Evolutionary conservation across 768 basidiomycete species (phyloP), one percentile per base, ranked within the genome.

Genomic region (Coprinopsis strossmayeri): DNA sequence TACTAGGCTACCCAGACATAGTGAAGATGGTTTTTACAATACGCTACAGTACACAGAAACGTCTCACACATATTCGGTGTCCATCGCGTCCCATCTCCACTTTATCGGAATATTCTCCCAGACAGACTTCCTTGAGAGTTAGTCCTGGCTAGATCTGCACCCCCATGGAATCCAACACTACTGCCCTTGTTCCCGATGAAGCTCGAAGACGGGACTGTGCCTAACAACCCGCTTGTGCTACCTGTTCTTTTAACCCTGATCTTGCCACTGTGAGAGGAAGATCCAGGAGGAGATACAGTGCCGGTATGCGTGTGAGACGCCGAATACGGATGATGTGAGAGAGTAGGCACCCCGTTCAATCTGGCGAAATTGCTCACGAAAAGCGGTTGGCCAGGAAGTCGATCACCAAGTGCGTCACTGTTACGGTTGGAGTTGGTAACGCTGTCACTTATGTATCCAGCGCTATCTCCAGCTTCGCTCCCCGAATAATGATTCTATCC

Each of bases 341-440:
- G 65, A 20, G 84, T 89, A 18, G 88, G 87, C 27, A 77, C 78
- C 28, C 75, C 55, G 21, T 78, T 76, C 53, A 91, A 63, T 47
- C 76, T 75, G 26, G 86, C 78, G 64, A 91, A 94, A 59, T 78
- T 87, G 55, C 79, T 84, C 2, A 87, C 87, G 68, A 94, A 94
- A 5, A 91, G 66, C 12, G 89, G 90, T 54, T 82, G 77, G 0
- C 87, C 90, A 1, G 84, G 81, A 1, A 69, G 72, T 3, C 87
- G 73, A 54, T 88, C 86, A 7, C 74, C 77, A n/a, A 77, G 66
- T 2, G 72, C 64, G 59, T 79, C 69, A 57, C 63, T 64, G 15
- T 39, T 20, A 12, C 34, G 15, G 23, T 37, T 17, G 3, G 28
- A 11, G 12, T 13, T 27, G 17, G 27, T 23, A 20, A 35, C 25